Percentiles rank a stretch among this genome's conserved stretches.
Conservation (phyloP, 106 monocot genomes). For the Phalaenopsis aphrodite region DNA sequence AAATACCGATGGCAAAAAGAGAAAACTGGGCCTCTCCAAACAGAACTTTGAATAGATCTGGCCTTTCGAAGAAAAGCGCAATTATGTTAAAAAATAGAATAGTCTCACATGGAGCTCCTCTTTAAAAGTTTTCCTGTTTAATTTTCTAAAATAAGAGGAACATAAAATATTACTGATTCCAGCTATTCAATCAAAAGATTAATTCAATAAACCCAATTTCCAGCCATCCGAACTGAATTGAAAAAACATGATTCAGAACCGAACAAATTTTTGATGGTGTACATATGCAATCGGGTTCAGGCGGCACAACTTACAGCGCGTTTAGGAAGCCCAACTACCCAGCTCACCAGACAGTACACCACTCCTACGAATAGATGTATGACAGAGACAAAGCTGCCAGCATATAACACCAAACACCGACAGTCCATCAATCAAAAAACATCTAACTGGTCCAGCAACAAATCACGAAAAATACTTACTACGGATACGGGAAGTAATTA, state of each 20-base stretch:
- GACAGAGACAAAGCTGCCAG: slow-evolving; percentile 81
- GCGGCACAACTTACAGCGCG: slow-evolving; percentile 68
- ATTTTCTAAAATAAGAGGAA: neutral
- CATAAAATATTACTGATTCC: neutral
- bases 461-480: slow-evolving; percentile 40
- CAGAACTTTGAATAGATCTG: too few species aligned
- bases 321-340: slow-evolving; percentile 89
- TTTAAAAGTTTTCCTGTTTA: neutral
- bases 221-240: neutral
- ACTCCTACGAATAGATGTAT: slow-evolving; percentile 82
- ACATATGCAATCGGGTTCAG: neutral
- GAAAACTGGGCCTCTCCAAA: too few species aligned
- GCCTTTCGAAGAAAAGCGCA: too few species aligned
- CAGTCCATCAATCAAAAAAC: slow-evolving; percentile 5
- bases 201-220: neutral
- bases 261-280: neutral
- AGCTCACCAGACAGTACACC: slow-evolving; percentile 79
- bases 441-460: neutral
- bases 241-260: neutral
- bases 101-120: neutral
- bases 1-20: too few species aligned
- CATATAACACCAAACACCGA: slow-evolving; percentile 1
- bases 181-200: too few species aligned
- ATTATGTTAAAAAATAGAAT: neutral
- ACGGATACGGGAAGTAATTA: slow-evolving; percentile 98